These are phyloP conservation scores for Quercus variabilis DNA, from an alignment of 306 rosid species.

Conservation along the genomic window DNA sequence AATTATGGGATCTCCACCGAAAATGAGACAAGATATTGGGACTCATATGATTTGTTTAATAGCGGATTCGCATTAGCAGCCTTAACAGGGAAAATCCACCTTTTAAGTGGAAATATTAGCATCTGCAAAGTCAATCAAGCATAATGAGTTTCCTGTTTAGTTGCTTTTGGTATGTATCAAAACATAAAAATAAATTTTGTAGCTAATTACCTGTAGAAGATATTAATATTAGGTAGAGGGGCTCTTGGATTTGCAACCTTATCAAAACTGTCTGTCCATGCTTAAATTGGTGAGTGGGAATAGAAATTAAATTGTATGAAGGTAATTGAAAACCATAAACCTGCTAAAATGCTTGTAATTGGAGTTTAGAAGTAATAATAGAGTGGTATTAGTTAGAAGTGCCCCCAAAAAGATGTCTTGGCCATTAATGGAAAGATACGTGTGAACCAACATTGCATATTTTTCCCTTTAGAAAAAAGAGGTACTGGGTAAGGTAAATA, in stretches of 20 bases:
- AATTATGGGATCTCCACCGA: constrained; percentile 19
- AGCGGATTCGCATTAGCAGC: constrained; percentile 18
- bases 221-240: neutral
- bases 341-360: too few species aligned
- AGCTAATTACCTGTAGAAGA: neutral
- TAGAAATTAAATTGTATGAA: too few species aligned
- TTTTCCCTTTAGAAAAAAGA: neutral
- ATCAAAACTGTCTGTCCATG: neutral
- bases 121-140: constrained; percentile 13
- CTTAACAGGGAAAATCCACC: constrained; percentile 34
- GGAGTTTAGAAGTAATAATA: neutral
- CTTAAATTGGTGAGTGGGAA: neutral
- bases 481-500: neutral
- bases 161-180: constrained; percentile 26
- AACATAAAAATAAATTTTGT: constrained; percentile 12
- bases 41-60: neutral
- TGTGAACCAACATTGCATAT: neutral
- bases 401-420: neutral
- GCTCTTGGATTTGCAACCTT: neutral
- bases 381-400: neutral
- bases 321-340: too few species aligned
- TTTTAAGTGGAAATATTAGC: constrained; percentile 33
- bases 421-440: neutral
- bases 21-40: neutral
- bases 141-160: constrained; percentile 13